Evolutionary conservation across 148 eudicot genomes (phyloP).

Genomic region (Nepenthes gracilis): DNA sequence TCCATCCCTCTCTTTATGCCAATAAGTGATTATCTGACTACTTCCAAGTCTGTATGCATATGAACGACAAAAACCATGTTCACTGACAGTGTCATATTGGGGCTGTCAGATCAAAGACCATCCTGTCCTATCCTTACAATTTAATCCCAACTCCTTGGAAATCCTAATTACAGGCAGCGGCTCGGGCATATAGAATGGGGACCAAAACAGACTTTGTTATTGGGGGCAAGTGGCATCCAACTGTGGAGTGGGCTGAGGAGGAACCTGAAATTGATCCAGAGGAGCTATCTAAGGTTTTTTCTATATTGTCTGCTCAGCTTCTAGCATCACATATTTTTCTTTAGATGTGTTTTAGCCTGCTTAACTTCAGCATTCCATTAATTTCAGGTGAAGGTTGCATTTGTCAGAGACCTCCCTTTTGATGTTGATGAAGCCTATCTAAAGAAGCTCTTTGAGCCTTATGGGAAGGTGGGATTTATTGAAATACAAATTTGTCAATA

Average conservation of each 20-base stretch:
- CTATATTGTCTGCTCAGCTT: not conserved
- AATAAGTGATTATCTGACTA: too few relatives aligned
- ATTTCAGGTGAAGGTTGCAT: constrained; percentile 50
- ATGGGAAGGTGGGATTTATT: constrained; percentile 40
- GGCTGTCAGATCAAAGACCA: constrained; percentile 19
- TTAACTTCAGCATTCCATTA: constrained; percentile 9
- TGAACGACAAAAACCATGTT: too few relatives aligned
- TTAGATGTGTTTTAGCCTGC: constrained; percentile 2
- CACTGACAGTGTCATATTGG: constrained; percentile 13
- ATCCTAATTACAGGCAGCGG: constrained; percentile 70
- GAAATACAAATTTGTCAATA: not conserved
- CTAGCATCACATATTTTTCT: not conserved
- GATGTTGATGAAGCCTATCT: constrained; percentile 46
- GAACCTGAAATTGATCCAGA: constrained; percentile 44
- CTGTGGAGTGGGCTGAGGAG: constrained; percentile 66
- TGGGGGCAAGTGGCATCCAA: constrained; percentile 48
- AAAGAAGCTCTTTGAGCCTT: constrained; percentile 42
- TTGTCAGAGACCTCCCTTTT: constrained; percentile 52
- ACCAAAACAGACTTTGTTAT: constrained; percentile 46
- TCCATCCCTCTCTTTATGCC: too few relatives aligned
- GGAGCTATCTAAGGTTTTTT: constrained; percentile 54
- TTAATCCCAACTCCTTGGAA: constrained; percentile 40
- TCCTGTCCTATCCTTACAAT: constrained; percentile 15
- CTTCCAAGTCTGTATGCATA: too few relatives aligned
- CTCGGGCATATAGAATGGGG: constrained; percentile 47